phyloP scores from a whole-genome alignment of 2,329 filamentous ascomycete genomes.

The Penicillium olsonii region DNA sequence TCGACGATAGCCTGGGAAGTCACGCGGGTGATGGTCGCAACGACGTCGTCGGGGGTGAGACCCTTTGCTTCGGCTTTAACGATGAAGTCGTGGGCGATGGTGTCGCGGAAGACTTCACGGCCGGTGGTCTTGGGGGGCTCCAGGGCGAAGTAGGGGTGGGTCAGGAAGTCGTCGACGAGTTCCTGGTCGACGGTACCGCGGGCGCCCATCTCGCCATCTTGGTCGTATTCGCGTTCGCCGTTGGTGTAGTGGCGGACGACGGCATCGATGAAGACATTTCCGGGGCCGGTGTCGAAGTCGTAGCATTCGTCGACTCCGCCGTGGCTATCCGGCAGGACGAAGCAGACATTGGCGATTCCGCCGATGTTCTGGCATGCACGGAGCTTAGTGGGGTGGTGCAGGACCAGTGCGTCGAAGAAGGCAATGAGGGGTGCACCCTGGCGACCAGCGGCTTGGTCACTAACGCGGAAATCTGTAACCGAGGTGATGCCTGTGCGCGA shows the following conservation, averaged over 20 bases:
- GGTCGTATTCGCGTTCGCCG: constrained; percentile 54
- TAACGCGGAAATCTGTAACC: constrained; percentile 60
- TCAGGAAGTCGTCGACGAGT: constrained; percentile 56
- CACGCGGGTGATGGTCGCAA: constrained; percentile 62
- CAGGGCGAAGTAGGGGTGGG: constrained; percentile 53
- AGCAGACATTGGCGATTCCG: constrained; percentile 63
- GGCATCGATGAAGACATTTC: constrained; percentile 59
- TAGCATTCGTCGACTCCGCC: constrained; percentile 40
- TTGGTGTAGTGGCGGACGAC: constrained; percentile 57
- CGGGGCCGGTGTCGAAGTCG: constrained; percentile 59
- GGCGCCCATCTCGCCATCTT: constrained; percentile 53
- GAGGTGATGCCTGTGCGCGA: constrained; percentile 59
- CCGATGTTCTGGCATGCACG: constrained; percentile 64
- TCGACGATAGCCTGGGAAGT: constrained; percentile 60
- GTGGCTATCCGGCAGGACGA: constrained; percentile 24
- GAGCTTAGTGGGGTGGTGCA: constrained; percentile 59
- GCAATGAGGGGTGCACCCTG: constrained; percentile 59
- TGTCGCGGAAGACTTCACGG: constrained; percentile 61
- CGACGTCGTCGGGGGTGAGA: constrained; percentile 53
- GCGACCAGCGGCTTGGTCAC: constrained; percentile 58
- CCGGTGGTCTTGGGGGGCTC: constrained; percentile 60
- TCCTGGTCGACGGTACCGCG: constrained; percentile 53
- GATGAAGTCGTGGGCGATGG: constrained; percentile 55
- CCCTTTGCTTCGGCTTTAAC: constrained; percentile 47
- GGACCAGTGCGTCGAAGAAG: constrained; percentile 59